A percentile compares a stretch with the other conserved stretches of the same genome.
Evolutionary conservation across 163 green algal species (phyloP).

Genomic region (Chloromonas sp.): DNA sequence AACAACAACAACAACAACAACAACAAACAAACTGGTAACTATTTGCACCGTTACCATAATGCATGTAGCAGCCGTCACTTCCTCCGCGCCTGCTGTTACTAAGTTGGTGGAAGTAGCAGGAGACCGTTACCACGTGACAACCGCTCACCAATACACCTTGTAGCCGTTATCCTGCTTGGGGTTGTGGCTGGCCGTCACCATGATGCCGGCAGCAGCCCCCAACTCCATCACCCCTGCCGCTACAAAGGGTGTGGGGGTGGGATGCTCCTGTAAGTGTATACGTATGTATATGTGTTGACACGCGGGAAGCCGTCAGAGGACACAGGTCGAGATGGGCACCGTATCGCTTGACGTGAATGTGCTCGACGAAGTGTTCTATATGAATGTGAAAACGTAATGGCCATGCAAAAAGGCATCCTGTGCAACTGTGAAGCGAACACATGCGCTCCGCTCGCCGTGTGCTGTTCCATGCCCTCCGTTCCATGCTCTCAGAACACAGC

Average conservation of each 20-base stretch:
- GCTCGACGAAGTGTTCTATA: no score
- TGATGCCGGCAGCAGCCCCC: conserved; percentile 30
- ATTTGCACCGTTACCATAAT: no score
- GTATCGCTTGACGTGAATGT: no score
- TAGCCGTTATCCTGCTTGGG: conserved; percentile 77
- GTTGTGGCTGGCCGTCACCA: conserved; percentile 49
- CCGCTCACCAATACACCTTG: conserved; percentile 51
- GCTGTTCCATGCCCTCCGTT: no score
- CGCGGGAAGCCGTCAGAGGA: not conserved
- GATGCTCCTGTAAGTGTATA: conserved; percentile 2
- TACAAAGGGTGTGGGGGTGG: conserved; percentile 65
- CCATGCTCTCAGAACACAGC: no score
- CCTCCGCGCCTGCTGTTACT: no score
- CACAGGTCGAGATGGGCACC: not conserved
- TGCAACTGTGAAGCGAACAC: no score
- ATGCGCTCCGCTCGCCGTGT: no score
- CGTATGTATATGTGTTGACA: not conserved
- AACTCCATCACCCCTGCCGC: conserved; percentile 54
- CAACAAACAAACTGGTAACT: not conserved
- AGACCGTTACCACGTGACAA: not conserved
- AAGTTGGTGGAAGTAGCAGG: no score
- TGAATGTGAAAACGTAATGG: no score
- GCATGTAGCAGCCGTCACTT: no score
- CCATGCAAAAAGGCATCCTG: no score
- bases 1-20: not conserved